Evolutionary conservation across 2,329 filamentous ascomycete species (phyloP).

Genomic region (Blastomyces gilchristii): DNA sequence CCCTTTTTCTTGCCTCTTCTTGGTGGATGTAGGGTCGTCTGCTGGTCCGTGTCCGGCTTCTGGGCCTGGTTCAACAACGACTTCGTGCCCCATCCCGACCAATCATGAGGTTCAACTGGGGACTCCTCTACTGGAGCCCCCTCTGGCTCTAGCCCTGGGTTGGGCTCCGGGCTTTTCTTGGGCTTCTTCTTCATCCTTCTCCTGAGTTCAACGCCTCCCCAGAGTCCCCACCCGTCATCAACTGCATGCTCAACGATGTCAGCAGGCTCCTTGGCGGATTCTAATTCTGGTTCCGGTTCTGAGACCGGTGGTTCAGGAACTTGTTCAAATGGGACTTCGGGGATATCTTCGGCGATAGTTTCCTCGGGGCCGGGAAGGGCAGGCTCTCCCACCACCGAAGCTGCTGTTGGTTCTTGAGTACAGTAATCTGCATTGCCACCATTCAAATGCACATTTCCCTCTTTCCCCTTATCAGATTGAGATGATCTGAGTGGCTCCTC

Average conservation of each 20-base stretch:
- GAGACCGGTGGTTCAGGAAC: too few relatives aligned
- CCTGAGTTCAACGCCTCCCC: too few relatives aligned
- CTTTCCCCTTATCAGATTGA: not conserved
- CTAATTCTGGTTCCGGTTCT: not conserved
- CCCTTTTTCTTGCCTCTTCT: not conserved
- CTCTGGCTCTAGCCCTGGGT: too few relatives aligned
- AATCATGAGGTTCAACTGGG: too few relatives aligned
- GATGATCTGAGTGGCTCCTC: not conserved
- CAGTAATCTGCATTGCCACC: not conserved
- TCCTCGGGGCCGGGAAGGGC: not conserved
- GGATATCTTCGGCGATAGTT: not conserved
- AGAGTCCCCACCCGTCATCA: not conserved
- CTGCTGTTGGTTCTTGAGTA: not conserved
- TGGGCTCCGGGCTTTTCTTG: too few relatives aligned
- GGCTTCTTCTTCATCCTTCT: too few relatives aligned
- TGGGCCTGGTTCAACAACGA: too few relatives aligned
- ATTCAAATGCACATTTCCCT: not conserved
- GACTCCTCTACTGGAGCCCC: too few relatives aligned
- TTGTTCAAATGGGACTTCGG: not conserved
- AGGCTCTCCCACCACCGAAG: not conserved
- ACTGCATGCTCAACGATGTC: not conserved
- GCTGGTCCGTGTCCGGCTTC: too few relatives aligned
- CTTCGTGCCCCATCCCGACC: too few relatives aligned
- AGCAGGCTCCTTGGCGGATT: not conserved
- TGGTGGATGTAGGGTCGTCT: not conserved